phyloP scores from a whole-genome alignment of 345 rosid species.

The Rhodamnia argentea region DNA sequence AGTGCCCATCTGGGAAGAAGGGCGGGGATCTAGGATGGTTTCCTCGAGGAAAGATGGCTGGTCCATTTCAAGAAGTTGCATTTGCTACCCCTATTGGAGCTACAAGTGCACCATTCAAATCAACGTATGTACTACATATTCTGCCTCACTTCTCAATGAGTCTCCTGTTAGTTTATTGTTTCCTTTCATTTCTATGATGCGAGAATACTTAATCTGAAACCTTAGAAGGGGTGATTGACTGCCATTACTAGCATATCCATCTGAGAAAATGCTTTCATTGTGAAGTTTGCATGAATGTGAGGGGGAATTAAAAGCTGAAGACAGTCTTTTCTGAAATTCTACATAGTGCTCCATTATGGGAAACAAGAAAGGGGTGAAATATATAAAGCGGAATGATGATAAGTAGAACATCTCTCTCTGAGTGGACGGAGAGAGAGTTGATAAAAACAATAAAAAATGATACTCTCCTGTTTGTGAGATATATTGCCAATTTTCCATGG shows the following conservation, averaged over 20 bases:
- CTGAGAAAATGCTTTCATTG: background rate
- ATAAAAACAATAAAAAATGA: background rate
- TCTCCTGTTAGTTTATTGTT: background rate
- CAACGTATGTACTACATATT: conserved; percentile 45
- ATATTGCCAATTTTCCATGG: background rate
- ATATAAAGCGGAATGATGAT: background rate
- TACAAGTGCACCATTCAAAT: conserved; percentile 93
- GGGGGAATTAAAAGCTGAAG: background rate
- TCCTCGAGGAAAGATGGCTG: conserved; percentile 97
- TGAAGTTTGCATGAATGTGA: background rate
- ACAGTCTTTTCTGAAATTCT: background rate
- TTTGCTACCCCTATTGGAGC: conserved; percentile 75
- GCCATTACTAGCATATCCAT: background rate
- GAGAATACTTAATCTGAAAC: background rate
- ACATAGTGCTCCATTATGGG: background rate
- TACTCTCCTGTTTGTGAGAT: background rate
- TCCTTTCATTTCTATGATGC: background rate
- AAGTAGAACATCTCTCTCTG: background rate
- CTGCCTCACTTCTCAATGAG: background rate
- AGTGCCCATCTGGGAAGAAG: conserved; percentile 94
- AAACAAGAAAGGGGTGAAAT: background rate
- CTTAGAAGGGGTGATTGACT: background rate
- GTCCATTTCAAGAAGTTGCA: conserved; percentile 93
- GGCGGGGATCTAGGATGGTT: conserved; percentile 99
- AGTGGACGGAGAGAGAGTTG: background rate